Evolutionary conservation across 345 rosid genomes (phyloP).

Genomic region (Rhizophora mangle): DNA sequence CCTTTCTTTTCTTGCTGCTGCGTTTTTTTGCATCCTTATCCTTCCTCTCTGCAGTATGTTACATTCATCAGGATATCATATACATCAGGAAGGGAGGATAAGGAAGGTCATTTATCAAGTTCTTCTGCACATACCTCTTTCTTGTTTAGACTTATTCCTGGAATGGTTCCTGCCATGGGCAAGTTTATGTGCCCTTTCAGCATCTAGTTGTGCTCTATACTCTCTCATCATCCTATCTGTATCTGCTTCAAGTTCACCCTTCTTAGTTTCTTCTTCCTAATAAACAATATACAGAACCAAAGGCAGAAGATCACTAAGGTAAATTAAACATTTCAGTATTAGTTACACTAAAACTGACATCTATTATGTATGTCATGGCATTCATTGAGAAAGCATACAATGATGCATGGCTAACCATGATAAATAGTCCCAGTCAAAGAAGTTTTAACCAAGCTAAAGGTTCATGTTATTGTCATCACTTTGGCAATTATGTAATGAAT

Average conservation of each 20-base stretch:
- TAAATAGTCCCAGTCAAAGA: too few species aligned
- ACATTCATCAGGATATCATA: slow-evolving; percentile 16
- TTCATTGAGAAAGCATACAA: too few species aligned
- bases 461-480: too few species aligned
- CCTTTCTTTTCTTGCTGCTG: slow-evolving; percentile 87
- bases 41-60: slow-evolving; percentile 60
- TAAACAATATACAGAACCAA: slow-evolving; percentile 11
- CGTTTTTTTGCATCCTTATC: slow-evolving; percentile 77
- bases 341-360: too few species aligned
- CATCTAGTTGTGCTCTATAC: slow-evolving; percentile 97
- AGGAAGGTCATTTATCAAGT: slow-evolving; percentile 8
- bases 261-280: slow-evolving; percentile 86
- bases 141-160: slow-evolving; percentile 47
- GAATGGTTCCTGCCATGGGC: slow-evolving; percentile 86
- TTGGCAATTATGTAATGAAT: too few species aligned
- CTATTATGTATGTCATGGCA: too few species aligned
- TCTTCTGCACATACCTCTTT: slow-evolving; percentile 45
- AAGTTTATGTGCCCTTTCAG: slow-evolving; percentile 91
- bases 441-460: too few species aligned
- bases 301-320: not conserved
- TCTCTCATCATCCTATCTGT: slow-evolving; percentile 94
- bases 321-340: not conserved
- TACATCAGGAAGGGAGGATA: slow-evolving; percentile 6
- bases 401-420: too few species aligned
- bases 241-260: slow-evolving; percentile 88